Conservation (phyloP, 2,329 filamentous ascomycete genomes). For the Trichoderma lentiforme region DNA sequence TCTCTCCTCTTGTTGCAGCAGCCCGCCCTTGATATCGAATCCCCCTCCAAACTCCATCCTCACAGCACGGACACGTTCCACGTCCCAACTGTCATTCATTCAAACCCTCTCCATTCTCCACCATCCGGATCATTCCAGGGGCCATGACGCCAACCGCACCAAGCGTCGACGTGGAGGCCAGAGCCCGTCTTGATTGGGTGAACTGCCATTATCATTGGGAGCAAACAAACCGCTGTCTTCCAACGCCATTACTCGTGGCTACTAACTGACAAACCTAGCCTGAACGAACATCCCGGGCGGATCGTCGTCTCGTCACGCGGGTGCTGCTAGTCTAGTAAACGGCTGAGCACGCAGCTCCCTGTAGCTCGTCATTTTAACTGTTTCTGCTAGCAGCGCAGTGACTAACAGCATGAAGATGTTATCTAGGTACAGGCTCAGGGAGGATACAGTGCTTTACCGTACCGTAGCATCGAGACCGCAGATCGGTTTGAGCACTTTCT, state of each 20-base stretch:
- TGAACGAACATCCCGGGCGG: background rate
- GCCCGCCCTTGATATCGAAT: background rate
- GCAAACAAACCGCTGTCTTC: background rate
- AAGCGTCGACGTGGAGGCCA: conserved; percentile 1
- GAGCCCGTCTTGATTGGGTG: conserved; percentile 4
- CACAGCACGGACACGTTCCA: background rate
- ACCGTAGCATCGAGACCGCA: background rate
- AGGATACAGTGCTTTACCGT: background rate
- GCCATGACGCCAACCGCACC: background rate
- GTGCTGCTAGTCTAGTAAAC: background rate
- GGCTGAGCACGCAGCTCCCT: background rate
- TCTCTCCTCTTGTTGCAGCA: background rate
- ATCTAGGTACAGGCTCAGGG: background rate
- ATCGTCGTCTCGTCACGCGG: conserved; percentile 5
- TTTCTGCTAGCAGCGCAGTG: background rate
- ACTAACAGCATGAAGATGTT: background rate
- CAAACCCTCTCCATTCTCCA: background rate
- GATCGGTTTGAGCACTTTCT: background rate
- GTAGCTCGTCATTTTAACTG: background rate
- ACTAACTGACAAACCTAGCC: background rate
- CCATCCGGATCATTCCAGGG: background rate
- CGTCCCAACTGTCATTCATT: background rate
- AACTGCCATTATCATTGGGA: background rate
- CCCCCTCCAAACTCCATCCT: background rate
- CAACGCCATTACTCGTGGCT: background rate